Conservation (phyloP, 495 filamentous ascomycete genomes). For the Xylaria grammica region DNA sequence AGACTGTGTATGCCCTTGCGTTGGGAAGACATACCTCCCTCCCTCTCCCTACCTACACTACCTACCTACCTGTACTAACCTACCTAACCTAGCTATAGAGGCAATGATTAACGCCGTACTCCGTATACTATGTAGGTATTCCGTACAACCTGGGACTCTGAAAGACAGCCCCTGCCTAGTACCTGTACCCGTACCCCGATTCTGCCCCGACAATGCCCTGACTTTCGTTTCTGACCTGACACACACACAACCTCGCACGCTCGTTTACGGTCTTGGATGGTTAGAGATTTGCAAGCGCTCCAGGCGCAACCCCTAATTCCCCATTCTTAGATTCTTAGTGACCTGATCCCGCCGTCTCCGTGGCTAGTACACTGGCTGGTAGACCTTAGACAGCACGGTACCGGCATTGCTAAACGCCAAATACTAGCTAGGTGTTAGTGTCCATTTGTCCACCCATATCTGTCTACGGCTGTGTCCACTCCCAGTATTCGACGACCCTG, state of each 20-base stretch:
- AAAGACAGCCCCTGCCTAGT: no score
- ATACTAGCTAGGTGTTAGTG: no score
- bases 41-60: no score
- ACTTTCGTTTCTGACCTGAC: conserved; percentile 10
- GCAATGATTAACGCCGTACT: background rate
- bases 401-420: no score
- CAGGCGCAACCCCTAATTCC: conserved; percentile 12
- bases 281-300: conserved; percentile 9
- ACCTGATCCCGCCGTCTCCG: background rate
- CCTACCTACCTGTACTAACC: no score
- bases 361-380: no score
- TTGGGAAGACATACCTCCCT: no score
- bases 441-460: no score
- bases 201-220: background rate
- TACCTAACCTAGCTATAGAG: no score
- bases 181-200: background rate
- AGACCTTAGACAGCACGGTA: no score
- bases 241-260: background rate
- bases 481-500: background rate
- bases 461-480: background rate
- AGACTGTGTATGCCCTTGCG: no score
- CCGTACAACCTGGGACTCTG: no score
- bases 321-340: background rate
- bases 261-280: conserved; percentile 8
- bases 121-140: background rate